These are phyloP conservation scores for Bothriochloa decipiens DNA, from an alignment of 176 grass and related monocot species.

Conservation along the genomic window DNA sequence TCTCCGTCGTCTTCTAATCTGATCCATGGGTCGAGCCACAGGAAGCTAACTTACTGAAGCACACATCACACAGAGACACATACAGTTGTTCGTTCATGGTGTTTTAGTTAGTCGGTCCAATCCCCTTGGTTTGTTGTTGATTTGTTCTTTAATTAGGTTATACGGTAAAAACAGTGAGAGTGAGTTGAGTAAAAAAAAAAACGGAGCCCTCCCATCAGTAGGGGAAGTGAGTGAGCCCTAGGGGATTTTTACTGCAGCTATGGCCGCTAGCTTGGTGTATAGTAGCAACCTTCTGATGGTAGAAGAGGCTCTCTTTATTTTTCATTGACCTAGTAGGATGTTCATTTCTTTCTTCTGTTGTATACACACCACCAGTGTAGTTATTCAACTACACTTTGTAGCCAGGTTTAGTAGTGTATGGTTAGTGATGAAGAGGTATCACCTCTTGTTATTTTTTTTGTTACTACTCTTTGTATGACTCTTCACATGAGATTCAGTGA, in stretches of 20 bases:
- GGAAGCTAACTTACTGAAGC: constrained; percentile 30
- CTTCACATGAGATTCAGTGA: constrained; percentile 34
- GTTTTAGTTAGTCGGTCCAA: constrained; percentile 13
- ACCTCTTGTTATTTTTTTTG: background rate
- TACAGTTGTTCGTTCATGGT: constrained; percentile 23
- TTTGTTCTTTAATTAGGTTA: constrained; percentile 54
- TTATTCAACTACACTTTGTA: background rate
- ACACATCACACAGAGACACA: background rate
- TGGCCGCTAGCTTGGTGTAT: constrained; percentile 52
- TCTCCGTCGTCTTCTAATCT: constrained; percentile 73
- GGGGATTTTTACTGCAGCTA: constrained; percentile 65
- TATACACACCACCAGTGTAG: constrained; percentile 22
- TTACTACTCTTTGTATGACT: constrained; percentile 16
- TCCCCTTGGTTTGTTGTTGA: constrained; percentile 52
- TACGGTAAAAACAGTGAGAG: constrained; percentile 27
- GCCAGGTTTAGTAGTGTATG: background rate
- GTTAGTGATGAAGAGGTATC: background rate
- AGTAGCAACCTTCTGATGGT: constrained; percentile 50
- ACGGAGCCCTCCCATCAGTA: constrained; percentile 60
- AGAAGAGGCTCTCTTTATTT: constrained; percentile 44
- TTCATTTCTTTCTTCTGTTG: background rate
- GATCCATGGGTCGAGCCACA: too few relatives aligned
- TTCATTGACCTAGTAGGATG: constrained; percentile 24
- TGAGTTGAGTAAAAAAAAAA: background rate
- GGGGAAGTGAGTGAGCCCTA: constrained; percentile 54